Evolutionary conservation across 1,139 yeast genomes (phyloP).

Genomic region (Hansenula sp.): DNA sequence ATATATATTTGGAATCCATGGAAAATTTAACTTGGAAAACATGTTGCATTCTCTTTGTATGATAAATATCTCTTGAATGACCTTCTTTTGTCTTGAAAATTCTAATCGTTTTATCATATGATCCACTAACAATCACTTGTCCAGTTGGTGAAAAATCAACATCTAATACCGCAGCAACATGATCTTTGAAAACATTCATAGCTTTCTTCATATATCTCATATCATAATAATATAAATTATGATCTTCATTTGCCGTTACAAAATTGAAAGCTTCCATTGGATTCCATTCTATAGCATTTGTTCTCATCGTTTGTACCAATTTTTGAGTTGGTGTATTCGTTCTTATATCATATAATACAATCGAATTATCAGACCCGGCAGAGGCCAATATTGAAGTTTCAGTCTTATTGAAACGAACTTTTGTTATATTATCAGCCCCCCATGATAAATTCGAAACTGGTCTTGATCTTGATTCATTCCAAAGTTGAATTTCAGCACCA

Average conservation of each 20-base stretch:
- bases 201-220: constrained; percentile 87
- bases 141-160: constrained; percentile 97
- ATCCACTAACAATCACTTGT: constrained; percentile 90
- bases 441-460: constrained; percentile 79
- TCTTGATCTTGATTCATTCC: constrained; percentile 83
- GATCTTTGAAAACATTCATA: constrained; percentile 85
- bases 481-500: constrained; percentile 80
- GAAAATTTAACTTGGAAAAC: constrained; percentile 80
- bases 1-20: constrained; percentile 82
- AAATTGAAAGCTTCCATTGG: constrained; percentile 97
- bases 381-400: constrained; percentile 89
- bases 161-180: constrained; percentile 93
- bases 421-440: constrained; percentile 91
- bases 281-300: constrained; percentile 90
- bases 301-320: constrained; percentile 75
- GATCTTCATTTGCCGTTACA: constrained; percentile 93
- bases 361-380: constrained; percentile 88
- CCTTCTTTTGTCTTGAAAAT: constrained; percentile 76
- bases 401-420: constrained; percentile 84
- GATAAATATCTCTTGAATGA: constrained; percentile 92
- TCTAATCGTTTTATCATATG: constrained; percentile 90
- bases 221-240: constrained; percentile 91
- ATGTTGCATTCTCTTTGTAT: constrained; percentile 96
- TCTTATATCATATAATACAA: constrained; percentile 86
- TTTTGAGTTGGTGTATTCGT: constrained; percentile 94